phyloP scores from a whole-genome alignment of 192 early-diverging fungal genomes.

The Globomyces pollinis-pini region DNA sequence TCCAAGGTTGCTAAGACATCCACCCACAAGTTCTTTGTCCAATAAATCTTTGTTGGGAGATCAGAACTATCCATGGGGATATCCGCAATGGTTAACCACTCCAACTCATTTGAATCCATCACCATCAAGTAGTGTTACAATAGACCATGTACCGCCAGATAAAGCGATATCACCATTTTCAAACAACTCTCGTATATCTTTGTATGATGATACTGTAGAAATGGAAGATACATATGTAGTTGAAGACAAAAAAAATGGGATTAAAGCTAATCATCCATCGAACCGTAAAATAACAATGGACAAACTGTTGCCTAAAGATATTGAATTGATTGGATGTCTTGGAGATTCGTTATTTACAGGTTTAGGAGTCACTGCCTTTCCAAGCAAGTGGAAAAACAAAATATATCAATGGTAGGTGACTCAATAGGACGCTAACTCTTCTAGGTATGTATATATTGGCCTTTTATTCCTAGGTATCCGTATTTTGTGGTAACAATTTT shows the following conservation, averaged over 20 bases:
- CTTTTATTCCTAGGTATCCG: no score
- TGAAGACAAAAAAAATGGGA: neutral
- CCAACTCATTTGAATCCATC: no score
- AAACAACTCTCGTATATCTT: neutral
- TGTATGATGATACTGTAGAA: neutral
- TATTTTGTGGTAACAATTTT: no score
- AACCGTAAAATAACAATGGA: neutral
- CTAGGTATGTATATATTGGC: neutral
- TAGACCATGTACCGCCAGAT: no score
- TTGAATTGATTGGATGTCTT: neutral
- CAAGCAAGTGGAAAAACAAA: constrained; percentile 8
- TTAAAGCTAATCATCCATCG: neutral
- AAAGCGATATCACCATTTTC: neutral
- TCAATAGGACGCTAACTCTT: neutral
- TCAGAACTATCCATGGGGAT: constrained; percentile 4
- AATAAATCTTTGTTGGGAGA: neutral
- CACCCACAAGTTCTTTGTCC: neutral
- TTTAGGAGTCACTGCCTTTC: neutral
- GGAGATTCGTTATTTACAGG: constrained; percentile 13
- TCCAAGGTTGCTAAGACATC: neutral
- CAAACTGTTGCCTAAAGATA: constrained; percentile 1
- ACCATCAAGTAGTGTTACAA: neutral
- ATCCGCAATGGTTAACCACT: constrained; percentile 1
- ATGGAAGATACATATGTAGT: neutral
- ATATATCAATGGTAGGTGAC: neutral